Evolutionary conservation across 768 basidiomycete species (phyloP).

Genomic region (Pisolithus albus): DNA sequence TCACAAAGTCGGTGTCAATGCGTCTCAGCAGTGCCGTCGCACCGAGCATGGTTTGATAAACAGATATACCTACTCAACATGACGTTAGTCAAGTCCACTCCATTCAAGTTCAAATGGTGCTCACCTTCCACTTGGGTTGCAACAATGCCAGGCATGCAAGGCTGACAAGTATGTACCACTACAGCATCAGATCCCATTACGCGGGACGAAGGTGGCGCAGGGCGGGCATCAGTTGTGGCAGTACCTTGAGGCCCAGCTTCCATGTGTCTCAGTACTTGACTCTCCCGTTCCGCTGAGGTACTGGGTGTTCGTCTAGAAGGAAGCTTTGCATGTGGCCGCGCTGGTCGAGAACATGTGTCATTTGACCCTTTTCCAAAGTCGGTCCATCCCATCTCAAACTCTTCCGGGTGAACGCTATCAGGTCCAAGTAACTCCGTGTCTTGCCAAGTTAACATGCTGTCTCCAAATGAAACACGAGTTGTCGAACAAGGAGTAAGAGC

Average conservation of each 20-base stretch:
- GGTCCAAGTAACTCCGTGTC: slow-evolving; percentile 42
- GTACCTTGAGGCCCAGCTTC: slow-evolving; percentile 2
- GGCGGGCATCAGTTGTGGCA: neutral
- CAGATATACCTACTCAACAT: slow-evolving; percentile 51
- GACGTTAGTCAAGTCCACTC: slow-evolving; percentile 6
- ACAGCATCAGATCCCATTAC: slow-evolving; percentile 27
- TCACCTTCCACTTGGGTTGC: slow-evolving; percentile 68
- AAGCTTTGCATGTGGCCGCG: slow-evolving; percentile 2
- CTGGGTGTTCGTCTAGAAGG: neutral
- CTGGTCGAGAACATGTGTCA: slow-evolving; percentile 6
- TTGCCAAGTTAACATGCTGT: slow-evolving; percentile 32
- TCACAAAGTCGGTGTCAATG: slow-evolving; percentile 75
- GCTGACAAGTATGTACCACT: slow-evolving; percentile 58
- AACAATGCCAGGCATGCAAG: slow-evolving; percentile 54
- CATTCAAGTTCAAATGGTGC: slow-evolving; percentile 11
- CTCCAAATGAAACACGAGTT: slow-evolving; percentile 2
- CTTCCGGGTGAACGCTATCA: slow-evolving; percentile 36
- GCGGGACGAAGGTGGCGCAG: slow-evolving; percentile 2
- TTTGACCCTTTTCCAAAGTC: slow-evolving; percentile 9
- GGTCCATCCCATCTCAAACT: slow-evolving; percentile 36
- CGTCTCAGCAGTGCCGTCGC: slow-evolving; percentile 55
- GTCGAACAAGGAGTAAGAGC: neutral
- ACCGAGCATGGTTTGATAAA: slow-evolving; percentile 63
- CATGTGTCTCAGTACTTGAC: slow-evolving; percentile 2
- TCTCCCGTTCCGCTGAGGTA: slow-evolving; percentile 2